A percentile compares a stretch with the other conserved stretches of the same genome.
These are phyloP conservation scores for Phaeomoniella chlamydospora DNA, from an alignment of 2,329 filamentous ascomycete species.

Conservation along the genomic window DNA sequence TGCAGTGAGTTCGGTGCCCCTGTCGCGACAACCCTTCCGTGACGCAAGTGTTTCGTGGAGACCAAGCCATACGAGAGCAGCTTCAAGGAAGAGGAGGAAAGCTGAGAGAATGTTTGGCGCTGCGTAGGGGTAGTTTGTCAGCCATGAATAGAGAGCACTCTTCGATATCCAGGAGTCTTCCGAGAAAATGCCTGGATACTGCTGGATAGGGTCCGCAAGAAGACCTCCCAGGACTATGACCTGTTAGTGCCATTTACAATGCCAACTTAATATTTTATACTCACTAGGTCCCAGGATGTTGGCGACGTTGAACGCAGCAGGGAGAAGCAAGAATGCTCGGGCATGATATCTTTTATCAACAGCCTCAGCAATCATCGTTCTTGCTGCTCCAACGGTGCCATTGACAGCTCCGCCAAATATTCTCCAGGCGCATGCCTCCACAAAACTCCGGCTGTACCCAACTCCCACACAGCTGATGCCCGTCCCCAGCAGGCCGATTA, in stretches of 20 bases:
- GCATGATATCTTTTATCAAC: slow-evolving; percentile 52
- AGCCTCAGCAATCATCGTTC: slow-evolving; percentile 59
- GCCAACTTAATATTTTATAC: too few relatives aligned
- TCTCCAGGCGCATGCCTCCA: slow-evolving; percentile 49
- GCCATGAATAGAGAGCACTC: slow-evolving; percentile 43
- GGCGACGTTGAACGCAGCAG: slow-evolving; percentile 54
- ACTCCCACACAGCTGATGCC: slow-evolving; percentile 51
- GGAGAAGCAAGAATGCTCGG: slow-evolving; percentile 42
- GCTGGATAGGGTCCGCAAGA: slow-evolving; percentile 51
- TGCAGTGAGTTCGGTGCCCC: slow-evolving; percentile 8
- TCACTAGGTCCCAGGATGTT: slow-evolving; percentile 34
- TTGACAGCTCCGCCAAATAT: slow-evolving; percentile 54
- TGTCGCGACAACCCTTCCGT: slow-evolving; percentile 14
- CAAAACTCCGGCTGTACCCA: slow-evolving; percentile 52
- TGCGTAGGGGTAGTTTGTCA: slow-evolving; percentile 50
- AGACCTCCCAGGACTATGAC: slow-evolving; percentile 47
- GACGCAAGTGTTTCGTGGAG: slow-evolving; percentile 39
- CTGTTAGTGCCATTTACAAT: too few relatives aligned
- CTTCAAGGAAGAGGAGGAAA: slow-evolving; percentile 39
- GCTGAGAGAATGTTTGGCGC: slow-evolving; percentile 54
- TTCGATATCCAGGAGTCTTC: slow-evolving; percentile 42
- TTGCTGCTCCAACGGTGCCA: slow-evolving; percentile 58
- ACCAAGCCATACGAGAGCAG: slow-evolving; percentile 42
- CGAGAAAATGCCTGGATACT: slow-evolving; percentile 49
- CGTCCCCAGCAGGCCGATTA: slow-evolving; percentile 61